Evolutionary conservation across 257 asterid species (phyloP).

Genomic region (Jacaranda mimosifolia): DNA sequence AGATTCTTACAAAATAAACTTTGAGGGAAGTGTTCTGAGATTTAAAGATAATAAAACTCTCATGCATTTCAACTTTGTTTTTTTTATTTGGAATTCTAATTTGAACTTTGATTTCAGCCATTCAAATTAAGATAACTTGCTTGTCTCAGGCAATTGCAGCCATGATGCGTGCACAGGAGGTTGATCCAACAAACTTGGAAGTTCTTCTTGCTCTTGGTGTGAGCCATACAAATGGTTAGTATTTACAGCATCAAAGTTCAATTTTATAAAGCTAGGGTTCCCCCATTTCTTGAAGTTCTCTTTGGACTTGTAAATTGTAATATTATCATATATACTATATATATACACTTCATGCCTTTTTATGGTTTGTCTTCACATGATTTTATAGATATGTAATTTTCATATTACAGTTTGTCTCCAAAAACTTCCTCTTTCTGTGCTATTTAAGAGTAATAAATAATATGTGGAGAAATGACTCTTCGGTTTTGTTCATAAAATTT

Average conservation of each 20-base stretch:
- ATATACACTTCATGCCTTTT: neutral
- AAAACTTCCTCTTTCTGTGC: neutral
- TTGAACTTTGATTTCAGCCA: constrained; percentile 10
- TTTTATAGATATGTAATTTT: constrained; percentile 16
- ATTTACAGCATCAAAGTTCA: constrained; percentile 30
- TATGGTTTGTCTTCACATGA: neutral
- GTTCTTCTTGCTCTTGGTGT: constrained; percentile 99
- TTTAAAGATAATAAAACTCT: neutral
- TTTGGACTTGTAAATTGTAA: constrained; percentile 13
- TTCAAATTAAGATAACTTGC: constrained; percentile 20
- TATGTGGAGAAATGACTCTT: constrained; percentile 20
- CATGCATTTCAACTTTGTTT: neutral
- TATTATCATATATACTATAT: neutral
- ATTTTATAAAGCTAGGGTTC: neutral
- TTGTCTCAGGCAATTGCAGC: constrained; percentile 96
- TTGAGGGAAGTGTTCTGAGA: constrained; percentile 15
- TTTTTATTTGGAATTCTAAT: constrained; percentile 7
- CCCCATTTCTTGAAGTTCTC: constrained; percentile 2
- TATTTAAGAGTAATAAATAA: neutral
- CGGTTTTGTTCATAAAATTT: constrained; percentile 34
- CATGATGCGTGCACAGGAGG: constrained; percentile 99
- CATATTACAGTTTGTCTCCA: constrained; percentile 6
- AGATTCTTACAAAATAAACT: neutral
- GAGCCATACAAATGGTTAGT: constrained; percentile 98
- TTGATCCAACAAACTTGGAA: constrained; percentile 92